Evolutionary conservation across 2,329 filamentous ascomycete species (phyloP).

Genomic region (Rutstroemia sp.): DNA sequence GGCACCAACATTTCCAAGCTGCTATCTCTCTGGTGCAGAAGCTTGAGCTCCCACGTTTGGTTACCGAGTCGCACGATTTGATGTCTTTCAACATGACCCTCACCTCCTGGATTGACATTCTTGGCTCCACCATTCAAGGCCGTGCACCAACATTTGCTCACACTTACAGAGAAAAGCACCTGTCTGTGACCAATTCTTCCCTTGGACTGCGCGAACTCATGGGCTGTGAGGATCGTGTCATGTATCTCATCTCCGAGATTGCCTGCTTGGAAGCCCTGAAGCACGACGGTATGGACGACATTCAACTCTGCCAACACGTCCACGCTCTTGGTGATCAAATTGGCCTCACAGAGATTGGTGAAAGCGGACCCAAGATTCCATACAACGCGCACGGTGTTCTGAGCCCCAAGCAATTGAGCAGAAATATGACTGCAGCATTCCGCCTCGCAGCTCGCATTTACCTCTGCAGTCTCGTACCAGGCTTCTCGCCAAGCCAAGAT

Average conservation of each 20-base stretch:
- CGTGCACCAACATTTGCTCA: constrained; percentile 82
- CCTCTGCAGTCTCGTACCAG: constrained; percentile 89
- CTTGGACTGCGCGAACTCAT: constrained; percentile 84
- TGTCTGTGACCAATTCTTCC: constrained; percentile 53
- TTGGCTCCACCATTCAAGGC: constrained; percentile 87
- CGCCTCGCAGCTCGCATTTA: constrained; percentile 90
- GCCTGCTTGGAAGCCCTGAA: constrained; percentile 90
- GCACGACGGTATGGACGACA: constrained; percentile 72
- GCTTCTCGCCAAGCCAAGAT: constrained; percentile 67
- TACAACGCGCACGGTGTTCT: constrained; percentile 67
- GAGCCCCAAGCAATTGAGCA: constrained; percentile 73
- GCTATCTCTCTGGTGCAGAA: constrained; percentile 79
- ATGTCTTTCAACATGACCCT: constrained; percentile 86
- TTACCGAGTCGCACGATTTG: constrained; percentile 45
- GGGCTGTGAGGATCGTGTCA: constrained; percentile 94
- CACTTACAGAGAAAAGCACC: constrained; percentile 91
- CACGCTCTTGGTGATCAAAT: constrained; percentile 82
- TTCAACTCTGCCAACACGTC: constrained; percentile 82
- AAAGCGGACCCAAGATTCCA: constrained; percentile 48
- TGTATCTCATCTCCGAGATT: constrained; percentile 98
- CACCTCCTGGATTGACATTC: constrained; percentile 92
- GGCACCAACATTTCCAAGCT: constrained; percentile 95
- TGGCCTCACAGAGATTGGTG: constrained; percentile 65
- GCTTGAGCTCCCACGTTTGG: constrained; percentile 66
- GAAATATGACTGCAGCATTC: constrained; percentile 87